Evolutionary conservation across 805 yeast species (phyloP).

Genomic region (Wickerhamomyces sydowiorum): DNA sequence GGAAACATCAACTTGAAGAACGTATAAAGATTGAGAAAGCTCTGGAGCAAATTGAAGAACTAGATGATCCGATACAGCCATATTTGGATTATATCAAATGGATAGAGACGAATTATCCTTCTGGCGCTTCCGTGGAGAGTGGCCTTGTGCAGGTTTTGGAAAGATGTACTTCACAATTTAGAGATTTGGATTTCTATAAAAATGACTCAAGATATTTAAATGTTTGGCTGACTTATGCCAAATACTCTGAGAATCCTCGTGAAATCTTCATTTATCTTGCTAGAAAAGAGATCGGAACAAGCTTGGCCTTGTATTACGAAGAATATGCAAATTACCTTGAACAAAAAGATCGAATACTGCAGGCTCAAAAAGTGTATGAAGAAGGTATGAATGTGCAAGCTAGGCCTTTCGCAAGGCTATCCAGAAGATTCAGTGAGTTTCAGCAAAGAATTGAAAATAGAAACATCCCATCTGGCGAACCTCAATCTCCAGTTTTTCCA

Average conservation of each 20-base stretch:
- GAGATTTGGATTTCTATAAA: conserved; percentile 60
- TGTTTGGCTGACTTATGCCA: conserved; percentile 77
- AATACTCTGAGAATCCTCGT: conserved; percentile 60
- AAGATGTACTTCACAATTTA: conserved; percentile 62
- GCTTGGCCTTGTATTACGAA: conserved; percentile 70
- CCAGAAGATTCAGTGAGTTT: conserved; percentile 39
- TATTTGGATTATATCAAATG: conserved; percentile 73
- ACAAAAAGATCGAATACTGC: conserved; percentile 34
- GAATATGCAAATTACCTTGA: conserved; percentile 67
- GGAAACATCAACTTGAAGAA: conserved; percentile 25
- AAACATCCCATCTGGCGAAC: conserved; percentile 21
- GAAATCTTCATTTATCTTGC: conserved; percentile 69
- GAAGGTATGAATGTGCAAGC: conserved; percentile 58
- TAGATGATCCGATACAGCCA: conserved; percentile 80
- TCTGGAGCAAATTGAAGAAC: conserved; percentile 47
- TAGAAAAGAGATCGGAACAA: conserved; percentile 63
- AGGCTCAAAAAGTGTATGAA: conserved; percentile 55
- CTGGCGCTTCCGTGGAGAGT: conserved; percentile 55
- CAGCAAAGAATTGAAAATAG: conserved; percentile 28
- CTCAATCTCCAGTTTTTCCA: conserved; percentile 30
- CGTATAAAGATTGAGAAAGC: conserved; percentile 43
- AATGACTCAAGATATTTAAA: conserved; percentile 78
- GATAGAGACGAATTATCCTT: conserved; percentile 58
- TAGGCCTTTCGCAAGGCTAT: conserved; percentile 51
- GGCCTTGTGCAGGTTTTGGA: conserved; percentile 64